phyloP scores from a whole-genome alignment of 768 basidiomycete species.

The Serendipita vermifera region DNA sequence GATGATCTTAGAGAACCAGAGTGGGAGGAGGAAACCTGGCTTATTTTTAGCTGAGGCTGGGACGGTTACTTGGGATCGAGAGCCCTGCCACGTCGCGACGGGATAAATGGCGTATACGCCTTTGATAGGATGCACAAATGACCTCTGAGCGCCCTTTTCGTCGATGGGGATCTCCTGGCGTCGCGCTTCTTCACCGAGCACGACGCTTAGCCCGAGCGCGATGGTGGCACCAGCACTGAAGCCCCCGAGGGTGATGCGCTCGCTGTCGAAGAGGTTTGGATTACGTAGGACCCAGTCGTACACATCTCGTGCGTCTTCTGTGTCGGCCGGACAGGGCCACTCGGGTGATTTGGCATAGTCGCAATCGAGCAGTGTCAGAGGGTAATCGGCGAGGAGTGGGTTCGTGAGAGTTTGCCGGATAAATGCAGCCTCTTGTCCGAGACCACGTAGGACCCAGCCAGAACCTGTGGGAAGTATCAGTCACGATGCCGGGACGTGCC shows the following conservation, averaged over 20 bases:
- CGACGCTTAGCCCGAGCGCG: background rate
- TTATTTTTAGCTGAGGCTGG: background rate
- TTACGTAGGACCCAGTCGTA: background rate
- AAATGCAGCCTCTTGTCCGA: background rate
- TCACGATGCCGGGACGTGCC: background rate
- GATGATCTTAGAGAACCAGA: constrained; percentile 4
- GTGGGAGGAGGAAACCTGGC: background rate
- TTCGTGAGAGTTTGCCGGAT: background rate
- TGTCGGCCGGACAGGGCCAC: background rate
- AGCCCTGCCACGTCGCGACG: background rate
- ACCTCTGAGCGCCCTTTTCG: background rate
- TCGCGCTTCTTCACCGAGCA: background rate
- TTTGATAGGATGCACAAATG: background rate
- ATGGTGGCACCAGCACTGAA: background rate
- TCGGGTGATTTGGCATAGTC: constrained; percentile 7
- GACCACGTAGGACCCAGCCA: constrained; percentile 3
- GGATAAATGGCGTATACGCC: background rate
- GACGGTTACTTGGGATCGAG: background rate
- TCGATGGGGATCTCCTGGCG: background rate
- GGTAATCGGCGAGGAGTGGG: background rate
- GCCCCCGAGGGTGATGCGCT: background rate
- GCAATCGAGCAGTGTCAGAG: background rate
- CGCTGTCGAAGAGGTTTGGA: background rate
- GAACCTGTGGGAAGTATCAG: background rate
- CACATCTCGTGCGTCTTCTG: constrained; percentile 5